Conservation (phyloP, 73 alveolate genomes). For the Paramecium caudatum region DNA sequence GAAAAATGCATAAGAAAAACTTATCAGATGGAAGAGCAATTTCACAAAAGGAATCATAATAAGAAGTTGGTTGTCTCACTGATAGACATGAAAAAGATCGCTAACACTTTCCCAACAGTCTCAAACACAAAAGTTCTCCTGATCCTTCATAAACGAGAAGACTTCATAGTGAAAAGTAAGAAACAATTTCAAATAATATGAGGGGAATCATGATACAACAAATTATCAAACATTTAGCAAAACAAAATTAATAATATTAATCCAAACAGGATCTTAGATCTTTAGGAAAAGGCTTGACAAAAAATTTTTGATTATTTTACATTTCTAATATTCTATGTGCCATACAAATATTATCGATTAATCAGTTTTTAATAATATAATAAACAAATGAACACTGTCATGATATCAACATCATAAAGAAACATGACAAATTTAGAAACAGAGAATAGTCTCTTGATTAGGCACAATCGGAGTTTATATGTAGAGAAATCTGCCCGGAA, state of each 20-base stretch:
- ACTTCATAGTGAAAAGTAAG: slow-evolving; percentile 27
- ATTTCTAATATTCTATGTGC: no score
- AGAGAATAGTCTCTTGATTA: no score
- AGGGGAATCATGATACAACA: not conserved
- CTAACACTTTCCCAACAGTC: not conserved
- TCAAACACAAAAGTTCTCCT: not conserved
- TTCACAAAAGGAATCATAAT: not conserved
- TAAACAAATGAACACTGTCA: no score
- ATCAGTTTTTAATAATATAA: no score
- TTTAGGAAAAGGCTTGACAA: not conserved
- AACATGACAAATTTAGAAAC: no score
- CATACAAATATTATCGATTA: no score
- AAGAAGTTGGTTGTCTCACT: not conserved
- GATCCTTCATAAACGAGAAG: not conserved
- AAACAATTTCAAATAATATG: not conserved
- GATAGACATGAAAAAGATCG: slow-evolving; percentile 9
- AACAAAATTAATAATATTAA: not conserved
- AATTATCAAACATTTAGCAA: not conserved
- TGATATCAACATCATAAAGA: no score
- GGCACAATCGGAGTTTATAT: no score
- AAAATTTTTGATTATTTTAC: slow-evolving; percentile 34
- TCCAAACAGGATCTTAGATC: not conserved
- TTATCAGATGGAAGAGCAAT: slow-evolving; percentile 18
- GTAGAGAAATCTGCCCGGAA: no score
- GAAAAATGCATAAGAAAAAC: not conserved